Percentiles rank a stretch among this genome's conserved stretches.
Conservation (phyloP, 2,329 filamentous ascomycete species). For the Diaporthe ampelina region DNA sequence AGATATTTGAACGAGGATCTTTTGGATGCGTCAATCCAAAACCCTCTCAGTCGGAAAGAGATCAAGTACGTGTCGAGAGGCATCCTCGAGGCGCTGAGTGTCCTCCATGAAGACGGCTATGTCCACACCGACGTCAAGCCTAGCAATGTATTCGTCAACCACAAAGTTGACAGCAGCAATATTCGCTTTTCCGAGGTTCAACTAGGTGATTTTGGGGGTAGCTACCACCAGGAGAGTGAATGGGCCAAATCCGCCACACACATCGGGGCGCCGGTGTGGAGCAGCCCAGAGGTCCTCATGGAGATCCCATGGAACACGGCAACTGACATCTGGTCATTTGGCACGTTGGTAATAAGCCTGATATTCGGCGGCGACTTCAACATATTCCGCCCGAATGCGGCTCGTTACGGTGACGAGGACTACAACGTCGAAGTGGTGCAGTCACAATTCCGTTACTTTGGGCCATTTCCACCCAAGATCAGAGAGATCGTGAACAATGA, state of each 20-base stretch:
- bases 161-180: constrained; percentile 34
- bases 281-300: constrained; percentile 29
- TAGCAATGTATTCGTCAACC: constrained; percentile 48
- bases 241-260: constrained; percentile 25
- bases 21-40: constrained; percentile 45
- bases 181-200: constrained; percentile 47
- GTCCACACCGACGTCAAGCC: constrained; percentile 48
- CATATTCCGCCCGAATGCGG: constrained; percentile 16
- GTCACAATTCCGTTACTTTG: constrained; percentile 33
- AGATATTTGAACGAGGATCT: constrained; percentile 46
- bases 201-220: constrained; percentile 47
- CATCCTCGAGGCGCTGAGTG: constrained; percentile 45
- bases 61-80: constrained; percentile 47
- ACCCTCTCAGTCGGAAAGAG: constrained; percentile 46
- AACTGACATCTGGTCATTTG: constrained; percentile 28
- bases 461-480: constrained; percentile 3
- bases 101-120: constrained; percentile 45
- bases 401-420: constrained; percentile 28
- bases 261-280: constrained; percentile 23
- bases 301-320: constrained; percentile 24
- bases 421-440: constrained; percentile 27
- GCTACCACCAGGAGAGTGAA: constrained; percentile 12
- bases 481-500: constrained; percentile 5
- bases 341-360: constrained; percentile 21
- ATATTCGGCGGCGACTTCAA: constrained; percentile 32